Base-by-base conservation (phyloP, 1,284 basidiomycete species). In the Ganoderma lingzhi region DNA sequence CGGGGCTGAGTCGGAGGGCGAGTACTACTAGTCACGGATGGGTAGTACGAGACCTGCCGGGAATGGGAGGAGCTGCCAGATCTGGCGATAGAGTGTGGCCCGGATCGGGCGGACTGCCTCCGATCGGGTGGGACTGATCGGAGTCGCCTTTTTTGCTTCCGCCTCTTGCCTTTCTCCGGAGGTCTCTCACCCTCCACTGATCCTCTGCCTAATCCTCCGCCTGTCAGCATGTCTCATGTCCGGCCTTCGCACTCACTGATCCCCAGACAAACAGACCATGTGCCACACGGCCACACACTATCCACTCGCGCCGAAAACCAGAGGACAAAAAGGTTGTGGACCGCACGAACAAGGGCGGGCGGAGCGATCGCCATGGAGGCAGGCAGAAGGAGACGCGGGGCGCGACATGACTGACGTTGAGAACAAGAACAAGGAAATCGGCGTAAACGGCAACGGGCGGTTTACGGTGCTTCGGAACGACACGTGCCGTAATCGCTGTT, bases 401-500 rank as follows among this genome's bases (percentile, higher is more conserved):
- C 23, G 48, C 48, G 12, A 28, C n/a, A 10, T 30, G 8, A 35
- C 30, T 58, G 62, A 28, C 48, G 48, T 53, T 58, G 66, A 70
- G 68, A 71, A 73, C 72, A 73, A 70, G 68, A 71, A 73, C 72
- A 73, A 73, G 64, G 70, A 28, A 51, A 62, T 28, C 66, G 39
- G 61, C 71, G 66, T 44, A 65, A 67, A 19, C 61, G 64, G 64
- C 51, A 39, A 60, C 67, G 63, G 41, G 35, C 41, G 41, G 41
- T 30, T 39, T 42, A 56, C 65, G 67, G 63, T 66, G 53, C 55
- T 64, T 62, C 61, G 35, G 44, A 42, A n/a, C 65, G 30, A 67
- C 73, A 70, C 67, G 67, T 74, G 71, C 71, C 63, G 64, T 63
- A 64, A 61, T 37, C 23, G 10, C 12, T 53, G 62, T 64, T 68